These are phyloP conservation scores for Oxyria digyna DNA, from an alignment of 148 eudicot genomes.

Conservation along the genomic window DNA sequence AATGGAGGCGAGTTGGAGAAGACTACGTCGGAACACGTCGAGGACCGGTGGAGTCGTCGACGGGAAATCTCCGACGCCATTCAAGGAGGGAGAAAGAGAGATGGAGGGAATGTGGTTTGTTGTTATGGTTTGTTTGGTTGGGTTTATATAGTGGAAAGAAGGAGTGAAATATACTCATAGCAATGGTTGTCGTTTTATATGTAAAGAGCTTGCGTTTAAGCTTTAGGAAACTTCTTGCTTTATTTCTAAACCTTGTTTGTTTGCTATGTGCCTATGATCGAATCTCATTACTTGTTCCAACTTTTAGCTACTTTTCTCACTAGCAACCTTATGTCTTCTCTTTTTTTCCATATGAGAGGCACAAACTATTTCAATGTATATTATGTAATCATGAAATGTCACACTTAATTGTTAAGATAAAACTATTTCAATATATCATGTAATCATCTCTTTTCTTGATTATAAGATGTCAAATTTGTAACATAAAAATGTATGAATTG, in stretches of 20 bases:
- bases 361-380: too few relatives aligned
- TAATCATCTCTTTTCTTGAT: too few relatives aligned
- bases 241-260: not conserved
- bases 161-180: not conserved
- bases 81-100: not conserved
- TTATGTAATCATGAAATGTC: too few relatives aligned
- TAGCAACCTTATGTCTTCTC: not conserved
- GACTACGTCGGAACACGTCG: not conserved
- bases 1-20: not conserved
- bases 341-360: too few relatives aligned
- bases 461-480: too few relatives aligned
- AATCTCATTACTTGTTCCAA: not conserved
- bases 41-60: not conserved
- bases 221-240: not conserved
- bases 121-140: not conserved
- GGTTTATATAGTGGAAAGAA: not conserved
- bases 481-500: too few relatives aligned
- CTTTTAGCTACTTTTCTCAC: not conserved
- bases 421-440: too few relatives aligned
- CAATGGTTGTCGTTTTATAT: conserved; percentile 1
- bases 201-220: not conserved
- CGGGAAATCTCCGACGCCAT: not conserved
- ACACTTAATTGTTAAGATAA: too few relatives aligned
- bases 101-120: not conserved
- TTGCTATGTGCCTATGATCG: not conserved